These are phyloP conservation scores for Myriosclerotinia duriaeana DNA, from an alignment of 2,329 filamentous ascomycete genomes.

Conservation along the genomic window DNA sequence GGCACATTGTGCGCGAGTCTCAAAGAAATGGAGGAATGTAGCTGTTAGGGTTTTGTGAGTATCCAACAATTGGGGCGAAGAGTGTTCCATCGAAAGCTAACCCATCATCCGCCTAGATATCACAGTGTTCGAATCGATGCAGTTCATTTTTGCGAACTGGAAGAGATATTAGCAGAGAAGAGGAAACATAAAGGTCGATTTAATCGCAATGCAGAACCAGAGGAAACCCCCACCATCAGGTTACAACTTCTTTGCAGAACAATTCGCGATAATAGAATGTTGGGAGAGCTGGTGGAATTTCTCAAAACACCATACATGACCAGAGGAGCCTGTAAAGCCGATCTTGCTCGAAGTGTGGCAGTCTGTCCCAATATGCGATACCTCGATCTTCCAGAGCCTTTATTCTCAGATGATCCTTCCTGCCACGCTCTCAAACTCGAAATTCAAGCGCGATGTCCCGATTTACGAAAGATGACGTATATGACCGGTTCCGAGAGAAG, in stretches of 20 bases:
- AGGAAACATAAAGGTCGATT: slow-evolving; percentile 73
- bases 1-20: slow-evolving; percentile 73
- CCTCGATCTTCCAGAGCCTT: slow-evolving; percentile 84
- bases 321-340: slow-evolving; percentile 75
- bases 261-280: slow-evolving; percentile 68
- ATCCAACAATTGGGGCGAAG: background rate
- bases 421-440: slow-evolving; percentile 79
- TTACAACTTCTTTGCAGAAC: slow-evolving; percentile 78
- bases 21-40: slow-evolving; percentile 65
- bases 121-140: slow-evolving; percentile 88
- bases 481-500: slow-evolving; percentile 73
- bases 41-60: slow-evolving; percentile 62
- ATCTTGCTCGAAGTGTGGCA: slow-evolving; percentile 81
- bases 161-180: slow-evolving; percentile 75
- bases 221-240: slow-evolving; percentile 75
- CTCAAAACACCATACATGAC: slow-evolving; percentile 95
- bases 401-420: slow-evolving; percentile 76
- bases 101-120: slow-evolving; percentile 57
- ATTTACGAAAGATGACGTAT: slow-evolving; percentile 89
- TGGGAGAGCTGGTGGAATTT: slow-evolving; percentile 71
- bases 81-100: slow-evolving; percentile 17
- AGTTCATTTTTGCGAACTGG: slow-evolving; percentile 90
- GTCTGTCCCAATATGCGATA: slow-evolving; percentile 83
- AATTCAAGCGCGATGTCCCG: slow-evolving; percentile 77
- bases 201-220: slow-evolving; percentile 73